Conservation (phyloP, 306 rosid species). For the Medicago truncatula region DNA sequence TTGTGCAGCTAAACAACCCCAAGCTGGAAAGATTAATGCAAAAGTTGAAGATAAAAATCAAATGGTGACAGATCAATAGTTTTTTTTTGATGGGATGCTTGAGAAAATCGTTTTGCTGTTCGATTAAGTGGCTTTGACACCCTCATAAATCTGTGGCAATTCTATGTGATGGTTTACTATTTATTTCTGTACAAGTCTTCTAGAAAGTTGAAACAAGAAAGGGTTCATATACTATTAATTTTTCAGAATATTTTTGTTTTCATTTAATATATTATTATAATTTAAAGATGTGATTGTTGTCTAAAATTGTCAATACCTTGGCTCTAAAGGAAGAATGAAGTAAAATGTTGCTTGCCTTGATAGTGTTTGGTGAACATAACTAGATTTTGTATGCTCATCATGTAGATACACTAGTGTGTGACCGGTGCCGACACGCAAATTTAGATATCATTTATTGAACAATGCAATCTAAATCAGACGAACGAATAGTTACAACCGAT, state of each 20-base stretch:
- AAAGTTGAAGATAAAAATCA: slow-evolving; percentile 45
- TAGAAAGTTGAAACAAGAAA: slow-evolving; percentile 35
- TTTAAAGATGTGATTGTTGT: too few relatives aligned
- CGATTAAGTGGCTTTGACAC: slow-evolving; percentile 14
- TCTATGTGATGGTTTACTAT: not conserved
- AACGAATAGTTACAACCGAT: too few relatives aligned
- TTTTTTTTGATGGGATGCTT: slow-evolving; percentile 36
- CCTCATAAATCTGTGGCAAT: too few relatives aligned
- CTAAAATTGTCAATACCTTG: too few relatives aligned
- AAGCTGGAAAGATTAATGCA: slow-evolving; percentile 37
- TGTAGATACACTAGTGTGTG: too few relatives aligned
- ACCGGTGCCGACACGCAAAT: too few relatives aligned
- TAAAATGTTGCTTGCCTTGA: too few relatives aligned
- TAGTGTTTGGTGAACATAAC: too few relatives aligned
- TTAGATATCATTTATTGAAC: too few relatives aligned
- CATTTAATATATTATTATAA: not conserved
- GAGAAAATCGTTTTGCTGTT: slow-evolving; percentile 28
- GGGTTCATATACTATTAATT: not conserved
- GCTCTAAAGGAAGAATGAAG: too few relatives aligned
- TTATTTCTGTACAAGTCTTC: slow-evolving; percentile 3
- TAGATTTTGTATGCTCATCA: too few relatives aligned
- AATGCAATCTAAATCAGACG: too few relatives aligned
- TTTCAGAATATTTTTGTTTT: not conserved
- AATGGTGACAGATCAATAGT: slow-evolving; percentile 40
- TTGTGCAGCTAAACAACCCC: slow-evolving; percentile 47